Evolutionary conservation across 768 basidiomycete species (phyloP), one percentile per base, ranked within the genome.

Genomic region (Pisolithus marmoratus): DNA sequence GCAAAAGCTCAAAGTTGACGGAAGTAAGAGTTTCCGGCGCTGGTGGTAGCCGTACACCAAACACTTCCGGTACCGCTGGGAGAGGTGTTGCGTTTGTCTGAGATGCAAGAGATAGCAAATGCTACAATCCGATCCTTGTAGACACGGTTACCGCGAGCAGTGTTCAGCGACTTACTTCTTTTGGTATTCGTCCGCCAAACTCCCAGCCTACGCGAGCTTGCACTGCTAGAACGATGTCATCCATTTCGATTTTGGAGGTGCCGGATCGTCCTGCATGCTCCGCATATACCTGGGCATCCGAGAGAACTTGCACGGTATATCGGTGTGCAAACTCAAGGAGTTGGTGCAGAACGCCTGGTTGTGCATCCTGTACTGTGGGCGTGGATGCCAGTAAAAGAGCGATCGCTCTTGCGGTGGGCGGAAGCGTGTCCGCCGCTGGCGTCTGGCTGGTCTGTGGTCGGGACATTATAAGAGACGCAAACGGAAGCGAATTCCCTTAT

Each of bases 141-240:
- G 12, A 46, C 7, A 27, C 41, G 52, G 51, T 46, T 2, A n/a
- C 29, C 40, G 56, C 45, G 14, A 15, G 37, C 34, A 9, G 20
- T 26, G 36, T 17, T 23, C 50, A 22, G n/a, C 20, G 23, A 67
- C 73, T 26, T 51, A 92, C 90, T 81, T 93, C 90, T 70, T 92
- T 92, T 3, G 90, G 90, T 26, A 93, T 82, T 37, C 90, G 78
- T 6, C 91, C 90, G 22, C 90, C 90, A 64, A 91, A 87, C 67
- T 93, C 91, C 91, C 91, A 93, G 40, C 90, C 91, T 4, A 93
- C 91, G 51, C 90, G 83, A 6, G 90, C 89, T 66, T 93, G 90
- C 5, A 91, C 84, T 2, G 90, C 88, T 38, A 93, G 74, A 4
- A 81, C 78, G 44, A 89, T 73, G 67, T 93, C 90, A 56, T 93